A percentile compares a stretch with the other conserved stretches of the same genome.
phyloP scores from a whole-genome alignment of 2,329 filamentous ascomycete species.

The Fusarium odoratissimum region DNA sequence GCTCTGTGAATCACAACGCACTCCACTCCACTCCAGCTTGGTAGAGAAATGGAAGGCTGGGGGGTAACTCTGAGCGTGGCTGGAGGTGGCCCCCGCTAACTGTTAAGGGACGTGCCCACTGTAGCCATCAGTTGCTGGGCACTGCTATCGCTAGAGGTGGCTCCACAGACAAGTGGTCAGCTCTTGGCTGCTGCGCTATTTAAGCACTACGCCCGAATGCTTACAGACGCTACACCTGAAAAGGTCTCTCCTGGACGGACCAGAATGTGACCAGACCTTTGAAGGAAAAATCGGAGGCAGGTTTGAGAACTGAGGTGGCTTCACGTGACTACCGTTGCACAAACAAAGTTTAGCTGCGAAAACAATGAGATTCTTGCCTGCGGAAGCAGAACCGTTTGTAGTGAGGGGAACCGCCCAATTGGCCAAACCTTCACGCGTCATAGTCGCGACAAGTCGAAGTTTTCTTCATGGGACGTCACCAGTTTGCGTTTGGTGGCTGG shows the following conservation, averaged over 20 bases:
- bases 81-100: constrained; percentile 45
- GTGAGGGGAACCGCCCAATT: constrained; percentile 36
- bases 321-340: constrained; percentile 33
- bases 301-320: neutral
- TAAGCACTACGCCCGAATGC: constrained; percentile 26
- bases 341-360: neutral
- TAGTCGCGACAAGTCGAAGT: constrained; percentile 41
- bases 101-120: constrained; percentile 39
- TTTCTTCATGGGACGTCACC: constrained; percentile 6
- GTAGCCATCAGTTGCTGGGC: constrained; percentile 27
- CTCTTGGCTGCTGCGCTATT: constrained; percentile 30
- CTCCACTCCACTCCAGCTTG: neutral
- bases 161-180: constrained; percentile 20
- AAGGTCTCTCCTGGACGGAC: neutral
- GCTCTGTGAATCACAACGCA: constrained; percentile 26
- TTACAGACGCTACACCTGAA: constrained; percentile 29
- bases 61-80: constrained; percentile 46
- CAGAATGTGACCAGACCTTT: neutral
- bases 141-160: constrained; percentile 20
- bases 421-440: constrained; percentile 41
- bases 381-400: constrained; percentile 26
- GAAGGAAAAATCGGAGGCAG: constrained; percentile 19
- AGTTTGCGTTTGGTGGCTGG: constrained; percentile 26
- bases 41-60: constrained; percentile 46
- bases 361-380: constrained; percentile 6